These are phyloP conservation scores for Colletotrichum acutatum DNA, from an alignment of 2,329 filamentous ascomycete genomes.

Conservation along the genomic window DNA sequence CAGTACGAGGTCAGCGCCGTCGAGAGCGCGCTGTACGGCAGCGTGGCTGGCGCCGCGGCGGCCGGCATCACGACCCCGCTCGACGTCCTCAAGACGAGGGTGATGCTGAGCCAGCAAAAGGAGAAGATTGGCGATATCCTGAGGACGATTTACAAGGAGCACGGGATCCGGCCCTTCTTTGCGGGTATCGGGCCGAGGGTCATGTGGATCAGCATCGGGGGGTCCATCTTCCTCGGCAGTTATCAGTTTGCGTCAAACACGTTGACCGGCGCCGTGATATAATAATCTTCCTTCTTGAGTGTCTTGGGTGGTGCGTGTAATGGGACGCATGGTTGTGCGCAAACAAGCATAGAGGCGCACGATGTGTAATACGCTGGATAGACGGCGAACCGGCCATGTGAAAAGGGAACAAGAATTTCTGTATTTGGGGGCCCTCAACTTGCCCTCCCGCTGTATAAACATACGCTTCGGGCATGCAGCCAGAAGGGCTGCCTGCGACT, in stretches of 20 bases:
- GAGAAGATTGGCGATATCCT: slow-evolving; percentile 70
- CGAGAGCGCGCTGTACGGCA: slow-evolving; percentile 89
- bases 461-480: slow-evolving; percentile 6
- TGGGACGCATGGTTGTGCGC: too few relatives aligned
- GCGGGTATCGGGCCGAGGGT: slow-evolving; percentile 83
- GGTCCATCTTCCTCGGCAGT: slow-evolving; percentile 92
- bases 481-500: slow-evolving; percentile 8
- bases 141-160: slow-evolving; percentile 70
- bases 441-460: slow-evolving; percentile 24
- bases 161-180: slow-evolving; percentile 77
- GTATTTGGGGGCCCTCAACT: slow-evolving; percentile 14
- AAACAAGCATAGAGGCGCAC: background rate
- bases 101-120: slow-evolving; percentile 86
- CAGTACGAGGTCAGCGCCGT: slow-evolving; percentile 68
- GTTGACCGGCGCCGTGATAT: slow-evolving; percentile 57
- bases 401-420: background rate
- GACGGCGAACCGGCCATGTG: background rate
- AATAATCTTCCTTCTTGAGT: background rate
- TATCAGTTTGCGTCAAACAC: slow-evolving; percentile 91
- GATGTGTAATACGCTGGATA: background rate
- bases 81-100: slow-evolving; percentile 95
- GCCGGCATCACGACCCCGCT: slow-evolving; percentile 91
- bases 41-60: slow-evolving; percentile 83
- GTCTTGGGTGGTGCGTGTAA: background rate
- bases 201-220: slow-evolving; percentile 94